Evolutionary conservation across 768 basidiomycete species (phyloP).

Genomic region (Dioszegia crocea): DNA sequence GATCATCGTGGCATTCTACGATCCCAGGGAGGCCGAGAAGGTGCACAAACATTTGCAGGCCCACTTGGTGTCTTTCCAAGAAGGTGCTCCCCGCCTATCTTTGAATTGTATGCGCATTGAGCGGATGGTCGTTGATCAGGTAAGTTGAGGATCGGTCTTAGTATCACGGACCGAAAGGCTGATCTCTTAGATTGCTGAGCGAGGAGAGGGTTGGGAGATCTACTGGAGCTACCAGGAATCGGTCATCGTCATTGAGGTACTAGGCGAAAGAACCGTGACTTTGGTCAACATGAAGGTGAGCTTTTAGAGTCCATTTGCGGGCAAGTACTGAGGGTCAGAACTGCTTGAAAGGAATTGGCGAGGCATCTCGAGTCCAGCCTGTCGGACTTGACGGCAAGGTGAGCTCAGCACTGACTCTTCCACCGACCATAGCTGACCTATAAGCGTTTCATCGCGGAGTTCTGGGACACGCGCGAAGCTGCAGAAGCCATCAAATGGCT

Average conservation of each 20-base stretch:
- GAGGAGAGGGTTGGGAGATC: constrained; percentile 15
- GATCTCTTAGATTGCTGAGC: neutral
- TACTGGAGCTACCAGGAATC: constrained; percentile 17
- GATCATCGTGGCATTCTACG: constrained; percentile 36
- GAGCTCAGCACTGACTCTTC: constrained; percentile 10
- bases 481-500: constrained; percentile 20
- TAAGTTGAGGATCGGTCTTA: constrained; percentile 7
- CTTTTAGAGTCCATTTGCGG: no score
- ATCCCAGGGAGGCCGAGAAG: constrained; percentile 31
- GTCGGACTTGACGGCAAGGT: constrained; percentile 24
- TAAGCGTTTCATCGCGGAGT: constrained; percentile 34
- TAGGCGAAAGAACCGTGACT: constrained; percentile 10
- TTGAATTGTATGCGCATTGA: constrained; percentile 35
- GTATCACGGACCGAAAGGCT: neutral
- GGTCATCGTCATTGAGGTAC: constrained; percentile 20
- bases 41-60: constrained; percentile 17
- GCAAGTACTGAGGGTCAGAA: constrained; percentile 1
- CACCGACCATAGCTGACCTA: neutral
- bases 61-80: constrained; percentile 10
- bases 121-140: constrained; percentile 19
- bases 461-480: constrained; percentile 32
- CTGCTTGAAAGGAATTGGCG: constrained; percentile 16
- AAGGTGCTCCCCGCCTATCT: constrained; percentile 1
- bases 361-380: constrained; percentile 13
- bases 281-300: constrained; percentile 18